Evolutionary conservation across 1,139 yeast species (phyloP), one percentile per base, ranked within the genome.

Genomic region (Wickerhamomyces sp.): DNA sequence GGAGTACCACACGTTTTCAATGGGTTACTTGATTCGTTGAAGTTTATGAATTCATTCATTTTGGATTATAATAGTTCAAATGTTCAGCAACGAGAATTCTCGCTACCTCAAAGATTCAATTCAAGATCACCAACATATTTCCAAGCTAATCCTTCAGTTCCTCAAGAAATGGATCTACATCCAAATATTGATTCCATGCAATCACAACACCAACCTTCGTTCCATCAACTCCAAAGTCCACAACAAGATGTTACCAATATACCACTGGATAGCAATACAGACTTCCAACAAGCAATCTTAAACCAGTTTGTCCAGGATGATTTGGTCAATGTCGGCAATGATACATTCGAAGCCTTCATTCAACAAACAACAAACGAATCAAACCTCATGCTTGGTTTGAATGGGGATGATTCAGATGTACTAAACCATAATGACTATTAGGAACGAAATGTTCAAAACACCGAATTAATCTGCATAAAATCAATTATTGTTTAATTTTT

Each of bases 1-100:
- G 68, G 68, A 33, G 52, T 68, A 30, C 71, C 73, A 7, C 73
- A 69, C 49, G 48, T 69, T 62, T 52, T 68, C 35, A 81, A 76
- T 32, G 87, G 87, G 1, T 59, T 70, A 14, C 78, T 75, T 54
- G 66, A 64, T 42, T 75, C 83, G 4, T 63, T 81, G 39, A 74
- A 72, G 49, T 78, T 72, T 50, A 69, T 81, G 62, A 77, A 77
- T 57, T 70, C 79, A 15, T 73, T 71, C 56, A 77, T 80, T n/a
- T 56, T 74, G 45, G 82, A 78, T 36, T 65, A 64, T 46, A 67
- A 67, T 47, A 61, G 66, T 40, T 53, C 69, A 13, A 61, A 63
- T 41, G 47, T 55, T 6, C 48, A 47, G 27, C 49, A 49, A 15
- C 55, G 47, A 11, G 56, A 53, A 44, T 58, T 58, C 34, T 46